Evolutionary conservation across 176 grass and related monocot genomes (phyloP), one percentile per base, ranked within the genome.

Genomic region (Eremochloa ophiuroides): DNA sequence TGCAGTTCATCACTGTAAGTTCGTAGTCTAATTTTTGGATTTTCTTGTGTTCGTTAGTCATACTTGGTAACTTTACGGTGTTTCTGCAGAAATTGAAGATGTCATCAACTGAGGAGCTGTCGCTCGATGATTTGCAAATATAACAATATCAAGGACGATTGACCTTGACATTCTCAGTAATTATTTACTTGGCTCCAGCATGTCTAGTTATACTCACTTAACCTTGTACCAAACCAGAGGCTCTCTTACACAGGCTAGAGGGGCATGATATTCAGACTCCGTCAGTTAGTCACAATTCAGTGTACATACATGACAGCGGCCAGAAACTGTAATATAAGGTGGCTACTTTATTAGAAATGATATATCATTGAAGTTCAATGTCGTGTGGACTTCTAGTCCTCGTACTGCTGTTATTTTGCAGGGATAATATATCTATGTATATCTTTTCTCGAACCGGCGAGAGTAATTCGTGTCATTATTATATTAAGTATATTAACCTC

Each of bases 41-140:
- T 35, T 35, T 61, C 15, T 28, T 33, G 17, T 44, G 7, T 38
- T 5, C 27, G 30, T n/a, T 82, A 43, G 70, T 39, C 66, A 56
- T 28, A 48, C 34, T 20, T 63, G 31, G 18, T 18, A 69, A 85
- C 44, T 58, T 75, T 66, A 35, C 34, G 40, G 18, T 15, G 12
- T 29, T n/a, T 71, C 69, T 87, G 76, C 94, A 97, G 94, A 97
- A 97, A 91, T 26, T 97, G 20, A 93, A 97, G 83, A 74, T 89
- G 86, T 34, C 93, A 62, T 93, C 94, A 59, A 27, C 58, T 12
- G 84, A 93, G 83, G 91, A 93, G 37, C 26, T 93, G 66, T 89
- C 91, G 20, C 70, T 97, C 71, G 94, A 97, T 25, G 94, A 97
- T 69, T 81, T 97, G 65, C 73, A 91, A 30, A 97, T 97, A 89